Conservation (phyloP, 2,329 filamentous ascomycete genomes). For the Colletotrichum viniferum region DNA sequence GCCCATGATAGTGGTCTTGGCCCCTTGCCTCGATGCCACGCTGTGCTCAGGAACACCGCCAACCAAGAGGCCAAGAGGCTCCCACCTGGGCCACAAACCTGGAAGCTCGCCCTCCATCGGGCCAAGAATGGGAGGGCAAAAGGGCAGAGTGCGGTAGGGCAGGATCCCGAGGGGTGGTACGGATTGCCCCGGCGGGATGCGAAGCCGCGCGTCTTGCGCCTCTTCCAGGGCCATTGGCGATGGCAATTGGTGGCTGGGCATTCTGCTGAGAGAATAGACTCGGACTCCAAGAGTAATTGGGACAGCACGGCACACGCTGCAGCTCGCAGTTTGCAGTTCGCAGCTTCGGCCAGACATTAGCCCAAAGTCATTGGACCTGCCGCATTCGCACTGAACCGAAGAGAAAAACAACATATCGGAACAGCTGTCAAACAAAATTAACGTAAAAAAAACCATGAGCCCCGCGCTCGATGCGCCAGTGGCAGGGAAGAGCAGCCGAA, state of each 20-base stretch:
- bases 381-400: not conserved
- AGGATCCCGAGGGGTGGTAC: not conserved
- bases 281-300: not conserved
- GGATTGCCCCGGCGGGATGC: not conserved
- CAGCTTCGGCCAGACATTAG: not conserved
- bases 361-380: not conserved
- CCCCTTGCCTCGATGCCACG: not conserved
- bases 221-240: not conserved
- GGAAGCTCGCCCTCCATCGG: slow-evolving; percentile 2
- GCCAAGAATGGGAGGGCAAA: not conserved
- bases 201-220: slow-evolving; percentile 14
- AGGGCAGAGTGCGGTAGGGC: not conserved
- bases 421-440: not conserved
- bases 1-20: not conserved
- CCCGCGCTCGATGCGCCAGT: not conserved
- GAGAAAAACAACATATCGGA: not conserved
- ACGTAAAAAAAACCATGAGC: not conserved
- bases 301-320: not conserved
- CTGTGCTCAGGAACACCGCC: not conserved
- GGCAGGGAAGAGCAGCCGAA: not conserved
- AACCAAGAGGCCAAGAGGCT: not conserved
- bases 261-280: not conserved
- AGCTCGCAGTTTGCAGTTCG: not conserved
- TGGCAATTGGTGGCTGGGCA: not conserved
- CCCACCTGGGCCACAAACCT: not conserved